Evolutionary conservation across 2,329 filamentous ascomycete species (phyloP).

Genomic region (Tolypocladium pustulatum): DNA sequence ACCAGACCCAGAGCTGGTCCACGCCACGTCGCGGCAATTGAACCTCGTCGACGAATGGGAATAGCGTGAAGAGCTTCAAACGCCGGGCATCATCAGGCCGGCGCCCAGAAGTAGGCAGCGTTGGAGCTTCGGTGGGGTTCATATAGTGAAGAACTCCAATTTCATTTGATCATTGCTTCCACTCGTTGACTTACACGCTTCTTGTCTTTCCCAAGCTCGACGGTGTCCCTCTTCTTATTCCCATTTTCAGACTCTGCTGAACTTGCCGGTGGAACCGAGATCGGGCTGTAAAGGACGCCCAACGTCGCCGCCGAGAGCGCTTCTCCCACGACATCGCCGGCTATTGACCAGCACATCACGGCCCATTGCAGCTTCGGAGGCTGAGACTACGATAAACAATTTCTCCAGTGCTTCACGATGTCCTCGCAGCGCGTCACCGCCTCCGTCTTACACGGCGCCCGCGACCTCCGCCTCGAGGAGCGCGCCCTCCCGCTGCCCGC

Average conservation of each 20-base stretch:
- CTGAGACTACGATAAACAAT: neutral
- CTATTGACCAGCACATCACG: neutral
- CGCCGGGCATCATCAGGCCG: neutral
- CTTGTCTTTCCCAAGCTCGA: neutral
- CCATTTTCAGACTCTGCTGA: neutral
- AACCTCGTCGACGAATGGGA: neutral
- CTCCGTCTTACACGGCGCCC: slow-evolving; percentile 43
- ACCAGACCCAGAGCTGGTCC: neutral
- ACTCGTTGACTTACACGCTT: neutral
- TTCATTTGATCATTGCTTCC: neutral
- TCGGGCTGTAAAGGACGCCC: too few species aligned
- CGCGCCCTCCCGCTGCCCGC: slow-evolving; percentile 43
- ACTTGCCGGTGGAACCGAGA: neutral
- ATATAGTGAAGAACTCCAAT: neutral
- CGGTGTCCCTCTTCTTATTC: neutral
- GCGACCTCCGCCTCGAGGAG: slow-evolving; percentile 40
- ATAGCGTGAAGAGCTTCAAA: neutral
- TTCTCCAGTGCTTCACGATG: neutral
- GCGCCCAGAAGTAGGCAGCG: neutral
- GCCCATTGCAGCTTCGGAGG: neutral
- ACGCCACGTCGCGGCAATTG: neutral
- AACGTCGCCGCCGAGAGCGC: neutral
- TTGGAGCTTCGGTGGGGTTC: neutral
- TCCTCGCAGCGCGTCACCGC: slow-evolving; percentile 26
- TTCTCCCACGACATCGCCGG: neutral